Percentiles rank a stretch among this genome's conserved stretches.
phyloP scores from a whole-genome alignment of 2,329 filamentous ascomycete genomes.

The Aureobasidium pullulans region DNA sequence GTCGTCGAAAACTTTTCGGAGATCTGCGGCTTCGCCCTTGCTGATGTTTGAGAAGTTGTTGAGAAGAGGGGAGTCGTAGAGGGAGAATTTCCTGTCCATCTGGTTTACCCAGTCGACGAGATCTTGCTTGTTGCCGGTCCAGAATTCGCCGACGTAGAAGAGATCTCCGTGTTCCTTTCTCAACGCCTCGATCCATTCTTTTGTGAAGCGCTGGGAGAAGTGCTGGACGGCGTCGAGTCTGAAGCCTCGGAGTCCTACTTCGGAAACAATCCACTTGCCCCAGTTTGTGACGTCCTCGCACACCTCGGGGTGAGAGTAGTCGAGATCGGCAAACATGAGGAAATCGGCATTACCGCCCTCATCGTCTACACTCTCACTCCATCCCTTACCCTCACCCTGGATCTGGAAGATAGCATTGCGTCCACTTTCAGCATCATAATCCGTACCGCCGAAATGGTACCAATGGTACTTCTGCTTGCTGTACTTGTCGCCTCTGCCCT shows the following conservation, averaged over 20 bases:
- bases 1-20: conserved; percentile 54
- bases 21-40: conserved; percentile 33
- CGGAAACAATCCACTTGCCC: conserved; percentile 56
- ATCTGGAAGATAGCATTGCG: conserved; percentile 57
- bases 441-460: conserved; percentile 58
- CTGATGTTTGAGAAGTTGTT: conserved; percentile 55
- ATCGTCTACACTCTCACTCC: conserved; percentile 51
- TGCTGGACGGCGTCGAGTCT: conserved; percentile 64
- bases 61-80: conserved; percentile 62
- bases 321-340: conserved; percentile 62
- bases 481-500: conserved; percentile 52
- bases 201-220: conserved; percentile 57
- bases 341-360: conserved; percentile 59
- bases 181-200: conserved; percentile 51
- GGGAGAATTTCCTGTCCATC: conserved; percentile 33
- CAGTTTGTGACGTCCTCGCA: conserved; percentile 55
- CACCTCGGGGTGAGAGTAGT: conserved; percentile 56
- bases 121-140: conserved; percentile 50
- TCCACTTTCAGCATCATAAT: conserved; percentile 50
- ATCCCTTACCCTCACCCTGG: conserved; percentile 53
- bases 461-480: conserved; percentile 56
- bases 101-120: conserved; percentile 48
- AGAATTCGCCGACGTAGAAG: conserved; percentile 63
- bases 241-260: conserved; percentile 55
- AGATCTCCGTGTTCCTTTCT: conserved; percentile 39